Conservation (phyloP, 1,284 basidiomycete genomes). For the Pyrrhoderma noxium region DNA sequence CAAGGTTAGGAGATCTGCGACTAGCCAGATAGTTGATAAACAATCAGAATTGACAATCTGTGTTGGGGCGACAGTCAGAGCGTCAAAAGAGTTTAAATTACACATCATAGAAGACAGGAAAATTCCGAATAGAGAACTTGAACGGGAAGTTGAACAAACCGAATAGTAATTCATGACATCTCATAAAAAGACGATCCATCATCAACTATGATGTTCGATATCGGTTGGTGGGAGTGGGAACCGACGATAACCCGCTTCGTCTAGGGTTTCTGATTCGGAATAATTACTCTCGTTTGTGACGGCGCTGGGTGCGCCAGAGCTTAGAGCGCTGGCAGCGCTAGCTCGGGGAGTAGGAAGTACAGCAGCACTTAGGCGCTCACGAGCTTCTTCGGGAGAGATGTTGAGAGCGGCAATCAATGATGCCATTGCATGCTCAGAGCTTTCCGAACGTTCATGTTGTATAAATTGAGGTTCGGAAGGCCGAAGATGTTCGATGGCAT, state of each 20-base stretch:
- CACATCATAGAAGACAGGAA: too few relatives aligned
- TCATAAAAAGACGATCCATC: background rate
- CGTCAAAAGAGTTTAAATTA: too few relatives aligned
- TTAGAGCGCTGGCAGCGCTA: conserved; percentile 3
- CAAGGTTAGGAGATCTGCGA: too few relatives aligned
- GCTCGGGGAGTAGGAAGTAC: conserved; percentile 10
- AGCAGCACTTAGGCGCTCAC: conserved; percentile 12
- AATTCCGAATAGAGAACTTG: too few relatives aligned
- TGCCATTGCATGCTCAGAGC: conserved; percentile 14
- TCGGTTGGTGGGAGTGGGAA: conserved; percentile 15
- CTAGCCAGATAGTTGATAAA: too few relatives aligned
- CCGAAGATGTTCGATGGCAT: background rate
- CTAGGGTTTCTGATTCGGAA: conserved; percentile 3
- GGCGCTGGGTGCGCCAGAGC: conserved; percentile 1
- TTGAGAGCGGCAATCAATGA: conserved; percentile 17
- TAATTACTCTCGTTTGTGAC: background rate
- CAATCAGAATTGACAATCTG: too few relatives aligned
- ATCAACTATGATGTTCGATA: conserved; percentile 9
- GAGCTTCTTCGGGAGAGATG: conserved; percentile 16
- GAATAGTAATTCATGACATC: too few relatives aligned
- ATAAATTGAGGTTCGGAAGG: background rate
- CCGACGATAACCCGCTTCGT: conserved; percentile 6
- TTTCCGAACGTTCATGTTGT: conserved; percentile 10
- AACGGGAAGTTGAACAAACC: too few relatives aligned
- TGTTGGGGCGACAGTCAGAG: too few relatives aligned